Conservation (phyloP, 768 basidiomycete species). For the Phaeotremella skinneri region DNA sequence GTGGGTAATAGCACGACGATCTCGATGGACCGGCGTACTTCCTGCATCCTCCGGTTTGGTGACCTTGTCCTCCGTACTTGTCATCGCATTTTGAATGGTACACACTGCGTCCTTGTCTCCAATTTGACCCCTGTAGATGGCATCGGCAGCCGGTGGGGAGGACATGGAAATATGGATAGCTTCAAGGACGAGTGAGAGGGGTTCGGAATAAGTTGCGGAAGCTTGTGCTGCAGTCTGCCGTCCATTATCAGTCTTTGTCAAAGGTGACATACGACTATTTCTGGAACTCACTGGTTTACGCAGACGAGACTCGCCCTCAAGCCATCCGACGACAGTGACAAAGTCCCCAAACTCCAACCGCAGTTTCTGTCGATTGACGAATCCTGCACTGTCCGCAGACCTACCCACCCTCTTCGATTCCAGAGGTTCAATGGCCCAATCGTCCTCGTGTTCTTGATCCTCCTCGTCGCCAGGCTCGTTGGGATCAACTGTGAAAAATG, state of each 20-base stretch:
- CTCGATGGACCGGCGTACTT: no score
- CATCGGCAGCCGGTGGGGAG: constrained; percentile 15
- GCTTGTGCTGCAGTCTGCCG: constrained; percentile 12
- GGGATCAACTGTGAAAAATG: background rate
- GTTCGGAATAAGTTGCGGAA: constrained; percentile 16
- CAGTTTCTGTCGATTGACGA: constrained; percentile 24
- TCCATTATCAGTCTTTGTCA: background rate
- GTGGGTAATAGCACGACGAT: no score
- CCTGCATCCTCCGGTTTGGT: no score
- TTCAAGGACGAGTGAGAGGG: constrained; percentile 32
- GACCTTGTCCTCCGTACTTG: no score
- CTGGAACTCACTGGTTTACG: background rate
- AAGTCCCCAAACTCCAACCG: constrained; percentile 32
- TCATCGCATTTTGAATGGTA: no score
- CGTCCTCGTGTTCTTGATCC: background rate
- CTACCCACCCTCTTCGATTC: background rate
- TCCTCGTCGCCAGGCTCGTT: background rate
- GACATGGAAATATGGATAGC: constrained; percentile 36
- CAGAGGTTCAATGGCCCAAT: no score
- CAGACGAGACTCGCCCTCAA: constrained; percentile 23
- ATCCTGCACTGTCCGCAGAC: background rate
- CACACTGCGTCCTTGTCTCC: constrained; percentile 7
- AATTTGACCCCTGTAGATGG: constrained; percentile 21
- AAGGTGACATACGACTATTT: background rate
- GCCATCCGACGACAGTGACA: constrained; percentile 39